phyloP scores from a whole-genome alignment of 2,329 filamentous ascomycete species.

The Clonostachys sp. region DNA sequence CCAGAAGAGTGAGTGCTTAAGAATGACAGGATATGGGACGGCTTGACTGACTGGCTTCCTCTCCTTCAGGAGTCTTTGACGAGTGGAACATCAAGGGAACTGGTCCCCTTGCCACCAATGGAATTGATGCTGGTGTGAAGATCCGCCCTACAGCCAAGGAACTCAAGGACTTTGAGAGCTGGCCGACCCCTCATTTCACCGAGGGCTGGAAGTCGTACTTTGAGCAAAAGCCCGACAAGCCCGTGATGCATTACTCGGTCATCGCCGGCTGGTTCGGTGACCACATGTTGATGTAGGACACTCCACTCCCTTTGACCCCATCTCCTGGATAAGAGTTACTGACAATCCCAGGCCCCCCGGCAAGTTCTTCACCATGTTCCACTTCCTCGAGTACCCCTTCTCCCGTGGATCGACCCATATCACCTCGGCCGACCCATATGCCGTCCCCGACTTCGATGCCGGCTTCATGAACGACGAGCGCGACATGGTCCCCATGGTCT shows the following conservation, averaged over 20 bases:
- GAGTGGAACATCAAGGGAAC: constrained; percentile 79
- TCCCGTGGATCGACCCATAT: constrained; percentile 70
- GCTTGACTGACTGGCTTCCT: neutral
- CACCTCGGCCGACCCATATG: constrained; percentile 67
- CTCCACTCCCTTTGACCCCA: neutral
- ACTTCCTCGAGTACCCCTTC: constrained; percentile 76
- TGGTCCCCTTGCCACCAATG: constrained; percentile 72
- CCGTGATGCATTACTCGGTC: constrained; percentile 80
- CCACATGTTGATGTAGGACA: constrained; percentile 50
- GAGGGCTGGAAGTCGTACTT: constrained; percentile 79
- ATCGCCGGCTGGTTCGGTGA: constrained; percentile 65
- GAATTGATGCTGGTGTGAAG: constrained; percentile 77
- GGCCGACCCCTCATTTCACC: constrained; percentile 72
- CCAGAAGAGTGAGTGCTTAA: constrained; percentile 51
- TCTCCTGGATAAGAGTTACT: constrained; percentile 6
- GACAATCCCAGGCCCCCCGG: constrained; percentile 59
- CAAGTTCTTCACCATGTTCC: constrained; percentile 82
- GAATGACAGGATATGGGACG: neutral
- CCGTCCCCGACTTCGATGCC: constrained; percentile 71
- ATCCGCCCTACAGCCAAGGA: constrained; percentile 67
- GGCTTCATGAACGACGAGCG: constrained; percentile 84
- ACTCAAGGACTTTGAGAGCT: constrained; percentile 61
- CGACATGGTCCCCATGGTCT: constrained; percentile 81
- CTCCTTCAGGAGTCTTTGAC: constrained; percentile 53
- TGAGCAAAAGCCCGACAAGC: constrained; percentile 80